phyloP scores from a whole-genome alignment of 306 rosid species.

The Medicago lupulina region DNA sequence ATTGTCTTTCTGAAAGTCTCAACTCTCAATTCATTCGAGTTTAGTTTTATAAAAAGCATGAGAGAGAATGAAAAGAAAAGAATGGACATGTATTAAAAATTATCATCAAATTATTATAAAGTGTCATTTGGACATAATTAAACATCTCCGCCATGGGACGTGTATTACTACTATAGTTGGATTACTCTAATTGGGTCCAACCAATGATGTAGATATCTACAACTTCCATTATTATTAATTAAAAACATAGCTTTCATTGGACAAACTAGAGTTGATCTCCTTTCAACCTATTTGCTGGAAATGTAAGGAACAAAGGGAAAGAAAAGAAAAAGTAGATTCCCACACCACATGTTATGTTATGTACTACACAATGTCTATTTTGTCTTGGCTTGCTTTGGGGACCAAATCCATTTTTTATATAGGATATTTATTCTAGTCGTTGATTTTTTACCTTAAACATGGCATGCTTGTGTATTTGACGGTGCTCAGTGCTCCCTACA shows the following conservation, averaged over 20 bases:
- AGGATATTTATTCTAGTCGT: conserved; percentile 33
- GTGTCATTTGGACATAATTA: conserved; percentile 56
- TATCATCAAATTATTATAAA: conserved; percentile 49
- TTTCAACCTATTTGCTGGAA: conserved; percentile 74
- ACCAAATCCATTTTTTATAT: conserved; percentile 44
- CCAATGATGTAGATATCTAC: conserved; percentile 57
- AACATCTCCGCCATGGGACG: conserved; percentile 43
- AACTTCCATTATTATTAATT: conserved; percentile 41
- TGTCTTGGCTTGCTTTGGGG: conserved; percentile 59
- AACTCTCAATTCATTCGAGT: conserved; percentile 23
- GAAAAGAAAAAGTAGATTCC: conserved; percentile 72
- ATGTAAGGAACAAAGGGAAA: conserved; percentile 65
- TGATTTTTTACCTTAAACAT: conserved; percentile 46
- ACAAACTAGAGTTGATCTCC: conserved; percentile 54
- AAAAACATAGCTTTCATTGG: conserved; percentile 45
- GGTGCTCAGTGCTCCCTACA: conserved; percentile 15
- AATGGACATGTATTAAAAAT: conserved; percentile 34
- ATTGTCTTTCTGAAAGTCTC: conserved; percentile 34
- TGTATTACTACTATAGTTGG: conserved; percentile 52
- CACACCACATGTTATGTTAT: conserved; percentile 53
- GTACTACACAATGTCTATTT: conserved; percentile 57
- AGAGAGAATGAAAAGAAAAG: conserved; percentile 12
- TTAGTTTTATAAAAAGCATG: conserved; percentile 28
- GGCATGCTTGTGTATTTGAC: conserved; percentile 35
- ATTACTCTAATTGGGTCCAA: conserved; percentile 61